Evolutionary conservation across 495 filamentous ascomycete genomes (phyloP).

Genomic region (Hypoxylon intermedium): DNA sequence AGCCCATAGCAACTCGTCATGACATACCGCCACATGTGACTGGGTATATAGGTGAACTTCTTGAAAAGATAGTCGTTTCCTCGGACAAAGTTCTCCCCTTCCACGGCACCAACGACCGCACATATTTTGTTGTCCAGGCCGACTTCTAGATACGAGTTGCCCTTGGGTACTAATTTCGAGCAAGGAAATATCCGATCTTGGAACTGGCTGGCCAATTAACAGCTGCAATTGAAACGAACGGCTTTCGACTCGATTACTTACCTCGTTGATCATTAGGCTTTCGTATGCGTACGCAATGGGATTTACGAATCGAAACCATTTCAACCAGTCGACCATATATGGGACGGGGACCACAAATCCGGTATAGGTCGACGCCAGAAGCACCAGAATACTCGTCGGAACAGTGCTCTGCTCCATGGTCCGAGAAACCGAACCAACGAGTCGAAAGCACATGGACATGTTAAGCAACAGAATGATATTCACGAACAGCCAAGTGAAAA

Average conservation of each 20-base stretch:
- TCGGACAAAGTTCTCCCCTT: slow-evolving; percentile 55
- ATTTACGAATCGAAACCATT: not conserved
- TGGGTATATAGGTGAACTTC: slow-evolving; percentile 61
- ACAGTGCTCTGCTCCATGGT: not conserved
- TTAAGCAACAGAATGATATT: slow-evolving; percentile 60
- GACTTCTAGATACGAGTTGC: too few relatives aligned
- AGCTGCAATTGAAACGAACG: too few relatives aligned
- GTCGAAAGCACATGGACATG: slow-evolving; percentile 57
- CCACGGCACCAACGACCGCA: slow-evolving; percentile 1
- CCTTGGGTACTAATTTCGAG: too few relatives aligned
- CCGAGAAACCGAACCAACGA: not conserved
- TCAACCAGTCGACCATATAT: not conserved
- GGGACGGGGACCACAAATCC: not conserved
- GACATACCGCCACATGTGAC: slow-evolving; percentile 71
- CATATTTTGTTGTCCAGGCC: too few relatives aligned
- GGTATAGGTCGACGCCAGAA: not conserved
- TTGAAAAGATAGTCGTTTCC: slow-evolving; percentile 59
- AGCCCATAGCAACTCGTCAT: slow-evolving; percentile 64
- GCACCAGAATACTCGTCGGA: not conserved
- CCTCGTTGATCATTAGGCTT: not conserved
- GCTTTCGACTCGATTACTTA: too few relatives aligned
- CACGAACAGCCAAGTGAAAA: slow-evolving; percentile 69
- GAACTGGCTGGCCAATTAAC: too few relatives aligned
- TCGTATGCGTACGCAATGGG: not conserved
- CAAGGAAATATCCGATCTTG: too few relatives aligned